A percentile compares a stretch with the other conserved stretches of the same genome.
Evolutionary conservation across 139 green algal species (phyloP).

Genomic region (Chlorella sp.): DNA sequence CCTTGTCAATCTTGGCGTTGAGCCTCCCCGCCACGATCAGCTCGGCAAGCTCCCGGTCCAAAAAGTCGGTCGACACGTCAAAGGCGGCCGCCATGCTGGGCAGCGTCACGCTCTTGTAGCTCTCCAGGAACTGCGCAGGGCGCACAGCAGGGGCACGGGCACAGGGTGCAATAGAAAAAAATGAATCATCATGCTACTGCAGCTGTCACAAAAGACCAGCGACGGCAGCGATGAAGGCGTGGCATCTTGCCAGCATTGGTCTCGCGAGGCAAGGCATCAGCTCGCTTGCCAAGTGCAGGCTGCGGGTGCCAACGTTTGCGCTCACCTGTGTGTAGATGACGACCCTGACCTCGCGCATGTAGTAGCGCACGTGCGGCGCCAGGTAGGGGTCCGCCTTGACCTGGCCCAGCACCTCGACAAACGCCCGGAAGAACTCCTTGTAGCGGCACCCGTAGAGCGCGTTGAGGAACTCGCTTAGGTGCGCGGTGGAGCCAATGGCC

Average conservation of each 20-base stretch:
- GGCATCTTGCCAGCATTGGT: background rate
- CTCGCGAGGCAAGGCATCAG: too few relatives aligned
- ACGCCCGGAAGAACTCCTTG: conserved; percentile 83
- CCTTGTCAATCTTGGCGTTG: conserved; percentile 96
- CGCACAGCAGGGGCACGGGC: background rate
- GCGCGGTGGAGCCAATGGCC: conserved; percentile 79
- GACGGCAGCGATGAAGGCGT: too few relatives aligned
- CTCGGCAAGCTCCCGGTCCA: conserved; percentile 65
- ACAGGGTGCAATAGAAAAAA: conserved; percentile 4
- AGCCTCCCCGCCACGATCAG: conserved; percentile 92
- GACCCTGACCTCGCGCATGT: conserved; percentile 79
- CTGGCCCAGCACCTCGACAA: conserved; percentile 54
- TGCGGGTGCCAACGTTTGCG: too few relatives aligned
- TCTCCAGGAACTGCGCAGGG: conserved; percentile 84
- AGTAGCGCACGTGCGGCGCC: conserved; percentile 84
- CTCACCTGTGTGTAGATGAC: conserved; percentile 82
- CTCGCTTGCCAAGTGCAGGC: too few relatives aligned
- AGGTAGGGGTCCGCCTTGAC: conserved; percentile 76
- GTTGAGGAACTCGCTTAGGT: conserved; percentile 75
- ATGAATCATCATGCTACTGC: too few relatives aligned
- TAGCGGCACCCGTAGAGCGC: conserved; percentile 91
- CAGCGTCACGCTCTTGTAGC: conserved; percentile 95
- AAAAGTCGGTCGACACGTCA: conserved; percentile 41
- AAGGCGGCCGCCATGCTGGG: conserved; percentile 85
- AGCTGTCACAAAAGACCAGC: too few relatives aligned